Evolutionary conservation across 2,329 filamentous ascomycete genomes (phyloP).

Genomic region (Penicillium sp.): DNA sequence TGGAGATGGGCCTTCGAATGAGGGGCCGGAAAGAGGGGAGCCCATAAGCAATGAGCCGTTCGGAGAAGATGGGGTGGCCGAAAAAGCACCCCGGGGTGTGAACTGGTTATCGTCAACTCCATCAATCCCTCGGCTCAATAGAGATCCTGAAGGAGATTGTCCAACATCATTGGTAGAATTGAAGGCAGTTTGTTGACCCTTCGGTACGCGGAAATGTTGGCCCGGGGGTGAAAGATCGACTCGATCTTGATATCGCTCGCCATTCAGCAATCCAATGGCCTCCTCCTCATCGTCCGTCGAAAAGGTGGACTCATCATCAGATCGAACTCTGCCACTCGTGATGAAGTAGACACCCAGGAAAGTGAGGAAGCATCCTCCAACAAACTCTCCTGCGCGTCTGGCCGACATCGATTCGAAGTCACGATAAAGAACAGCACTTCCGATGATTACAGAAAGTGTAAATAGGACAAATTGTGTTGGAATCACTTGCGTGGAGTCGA

Average conservation of each 20-base stretch:
- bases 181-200: slow-evolving; percentile 17
- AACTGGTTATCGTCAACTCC: slow-evolving; percentile 37
- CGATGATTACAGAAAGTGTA: slow-evolving; percentile 91
- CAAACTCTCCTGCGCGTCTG: slow-evolving; percentile 78
- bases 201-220: slow-evolving; percentile 22
- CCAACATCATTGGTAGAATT: slow-evolving; percentile 21
- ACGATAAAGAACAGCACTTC: slow-evolving; percentile 88
- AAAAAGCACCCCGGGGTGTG: slow-evolving; percentile 39
- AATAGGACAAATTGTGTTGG: slow-evolving; percentile 97
- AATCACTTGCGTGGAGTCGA: slow-evolving; percentile 97
- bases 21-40: slow-evolving; percentile 33
- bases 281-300: slow-evolving; percentile 68
- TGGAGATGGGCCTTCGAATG: slow-evolving; percentile 32
- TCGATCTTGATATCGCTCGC: slow-evolving; percentile 42
- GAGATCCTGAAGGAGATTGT: slow-evolving; percentile 38
- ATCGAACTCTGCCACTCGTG: slow-evolving; percentile 74
- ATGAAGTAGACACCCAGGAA: slow-evolving; percentile 98
- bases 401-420: slow-evolving; percentile 86
- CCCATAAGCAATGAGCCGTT: slow-evolving; percentile 37
- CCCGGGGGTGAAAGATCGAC: slow-evolving; percentile 36
- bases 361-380: slow-evolving; percentile 87
- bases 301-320: slow-evolving; percentile 65
- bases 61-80: slow-evolving; percentile 38
- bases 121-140: slow-evolving; percentile 37
- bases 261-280: slow-evolving; percentile 45